Conservation (phyloP, 257 asterid species). For the Cynanchum wilfordii region DNA sequence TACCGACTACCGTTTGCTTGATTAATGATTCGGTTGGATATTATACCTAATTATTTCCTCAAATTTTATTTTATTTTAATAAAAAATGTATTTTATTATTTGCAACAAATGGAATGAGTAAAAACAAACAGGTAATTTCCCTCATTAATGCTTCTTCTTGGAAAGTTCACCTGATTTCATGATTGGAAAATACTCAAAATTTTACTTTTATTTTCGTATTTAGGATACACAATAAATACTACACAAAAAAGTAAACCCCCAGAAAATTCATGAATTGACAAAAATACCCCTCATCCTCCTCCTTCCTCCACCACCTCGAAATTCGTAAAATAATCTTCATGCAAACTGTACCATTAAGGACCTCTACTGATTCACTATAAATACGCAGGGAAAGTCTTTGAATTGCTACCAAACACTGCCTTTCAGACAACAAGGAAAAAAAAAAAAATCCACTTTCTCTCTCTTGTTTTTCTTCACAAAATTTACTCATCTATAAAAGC, state of each 20-base stretch:
- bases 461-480: not conserved
- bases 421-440: not conserved
- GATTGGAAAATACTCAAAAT: too few species aligned
- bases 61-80: too few species aligned
- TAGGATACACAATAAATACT: too few species aligned
- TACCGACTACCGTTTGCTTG: not conserved
- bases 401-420: not conserved
- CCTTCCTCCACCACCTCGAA: not conserved
- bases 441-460: not conserved
- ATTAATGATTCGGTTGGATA: not conserved
- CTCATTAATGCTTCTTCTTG: too few species aligned
- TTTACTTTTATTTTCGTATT: too few species aligned
- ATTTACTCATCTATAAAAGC: not conserved
- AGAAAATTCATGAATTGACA: too few species aligned
- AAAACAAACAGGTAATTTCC: too few species aligned
- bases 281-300: not conserved
- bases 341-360: not conserved
- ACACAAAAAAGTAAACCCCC: too few species aligned
- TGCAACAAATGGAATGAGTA: too few species aligned
- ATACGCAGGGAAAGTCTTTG: not conserved
- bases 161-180: too few species aligned
- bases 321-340: not conserved
- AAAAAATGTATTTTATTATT: too few species aligned
- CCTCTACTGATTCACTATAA: slow-evolving; percentile 1
- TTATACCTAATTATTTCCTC: not conserved